Evolutionary conservation across 805 yeast species (phyloP).

Genomic region (Saturnispora saitoi): DNA sequence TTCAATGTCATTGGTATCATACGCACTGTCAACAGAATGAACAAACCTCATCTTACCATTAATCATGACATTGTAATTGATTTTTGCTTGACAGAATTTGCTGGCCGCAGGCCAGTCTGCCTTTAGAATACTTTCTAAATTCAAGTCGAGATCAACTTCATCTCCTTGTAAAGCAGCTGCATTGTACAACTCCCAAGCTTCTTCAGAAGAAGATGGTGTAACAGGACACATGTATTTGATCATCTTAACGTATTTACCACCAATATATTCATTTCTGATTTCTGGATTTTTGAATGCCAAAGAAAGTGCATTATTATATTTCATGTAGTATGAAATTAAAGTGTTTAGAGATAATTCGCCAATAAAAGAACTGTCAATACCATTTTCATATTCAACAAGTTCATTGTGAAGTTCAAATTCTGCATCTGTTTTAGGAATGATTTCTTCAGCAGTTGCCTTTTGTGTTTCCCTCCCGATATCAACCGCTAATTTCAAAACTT

Average conservation of each 20-base stretch:
- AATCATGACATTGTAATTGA: conserved; percentile 51
- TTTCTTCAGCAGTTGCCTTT: conserved; percentile 9
- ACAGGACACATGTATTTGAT: conserved; percentile 69
- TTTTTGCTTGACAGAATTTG: conserved; percentile 29
- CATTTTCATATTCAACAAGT: conserved; percentile 36
- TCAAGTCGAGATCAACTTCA: not conserved
- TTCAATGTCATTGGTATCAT: conserved; percentile 28
- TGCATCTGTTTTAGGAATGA: conserved; percentile 14
- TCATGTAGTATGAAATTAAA: conserved; percentile 84
- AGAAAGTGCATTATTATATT: conserved; percentile 51
- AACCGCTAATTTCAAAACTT: conserved; percentile 30
- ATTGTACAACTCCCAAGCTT: conserved; percentile 55
- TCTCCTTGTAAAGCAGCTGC: not conserved
- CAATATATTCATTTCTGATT: conserved; percentile 6
- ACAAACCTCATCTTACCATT: conserved; percentile 62
- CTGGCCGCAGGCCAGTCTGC: conserved; percentile 59
- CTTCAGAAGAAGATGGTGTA: conserved; percentile 76
- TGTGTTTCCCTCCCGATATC: not conserved
- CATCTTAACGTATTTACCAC: conserved; percentile 36
- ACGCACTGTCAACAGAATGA: conserved; percentile 26
- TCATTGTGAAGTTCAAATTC: conserved; percentile 56
- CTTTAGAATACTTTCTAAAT: conserved; percentile 37
- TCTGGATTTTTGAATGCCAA: conserved; percentile 36
- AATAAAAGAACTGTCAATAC: conserved; percentile 53
- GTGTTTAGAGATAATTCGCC: conserved; percentile 65